phyloP scores from a whole-genome alignment of 2,329 filamentous ascomycete species.

The Diaporthe ampelina region DNA sequence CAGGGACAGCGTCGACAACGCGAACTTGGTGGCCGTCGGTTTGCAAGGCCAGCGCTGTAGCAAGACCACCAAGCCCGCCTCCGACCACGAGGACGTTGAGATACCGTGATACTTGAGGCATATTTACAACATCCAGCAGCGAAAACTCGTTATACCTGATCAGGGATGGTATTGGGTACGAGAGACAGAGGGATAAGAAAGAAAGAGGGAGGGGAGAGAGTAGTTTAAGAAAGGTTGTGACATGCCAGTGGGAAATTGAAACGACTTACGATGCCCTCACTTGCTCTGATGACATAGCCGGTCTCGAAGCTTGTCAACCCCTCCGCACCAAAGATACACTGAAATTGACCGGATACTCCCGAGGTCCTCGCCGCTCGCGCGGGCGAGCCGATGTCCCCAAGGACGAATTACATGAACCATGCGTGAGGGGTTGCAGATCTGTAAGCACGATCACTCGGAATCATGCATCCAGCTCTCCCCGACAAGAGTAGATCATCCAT shows the following conservation, averaged over 20 bases:
- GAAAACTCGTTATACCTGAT: not conserved
- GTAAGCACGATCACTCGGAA: not conserved
- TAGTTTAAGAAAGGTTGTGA: not conserved
- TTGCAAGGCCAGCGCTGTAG: not conserved
- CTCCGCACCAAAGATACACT: too few species aligned
- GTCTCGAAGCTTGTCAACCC: too few species aligned
- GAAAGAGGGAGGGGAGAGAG: not conserved
- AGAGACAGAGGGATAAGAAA: not conserved
- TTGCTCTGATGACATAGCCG: too few species aligned
- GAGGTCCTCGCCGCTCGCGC: not conserved
- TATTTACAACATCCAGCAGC: not conserved
- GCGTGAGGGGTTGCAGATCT: not conserved
- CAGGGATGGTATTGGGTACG: not conserved
- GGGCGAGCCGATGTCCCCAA: not conserved
- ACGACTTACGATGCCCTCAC: too few species aligned
- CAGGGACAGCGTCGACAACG: slow-evolving; percentile 1
- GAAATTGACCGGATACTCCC: not conserved
- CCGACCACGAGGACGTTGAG: slow-evolving; percentile 43
- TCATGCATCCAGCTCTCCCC: not conserved
- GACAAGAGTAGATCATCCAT: not conserved
- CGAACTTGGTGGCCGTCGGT: not conserved
- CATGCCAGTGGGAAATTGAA: too few species aligned
- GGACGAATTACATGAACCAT: not conserved
- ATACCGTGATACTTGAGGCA: slow-evolving; percentile 5
- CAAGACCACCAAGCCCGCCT: slow-evolving; percentile 42